phyloP scores from a whole-genome alignment of 495 filamentous ascomycete genomes.

The Trypethelium eluteriae region DNA sequence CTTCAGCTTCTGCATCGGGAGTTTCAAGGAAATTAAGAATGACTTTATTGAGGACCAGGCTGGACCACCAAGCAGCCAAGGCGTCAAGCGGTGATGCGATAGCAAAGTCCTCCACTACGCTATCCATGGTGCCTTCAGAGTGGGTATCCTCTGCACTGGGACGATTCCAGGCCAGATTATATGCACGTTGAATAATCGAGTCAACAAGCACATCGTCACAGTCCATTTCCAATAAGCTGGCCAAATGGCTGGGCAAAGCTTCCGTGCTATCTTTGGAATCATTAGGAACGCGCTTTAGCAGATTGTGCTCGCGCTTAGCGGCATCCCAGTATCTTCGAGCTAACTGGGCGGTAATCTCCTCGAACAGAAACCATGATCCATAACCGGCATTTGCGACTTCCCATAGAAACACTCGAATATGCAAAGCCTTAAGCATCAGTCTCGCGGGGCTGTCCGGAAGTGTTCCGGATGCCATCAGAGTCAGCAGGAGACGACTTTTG shows the following conservation, averaged over 20 bases:
- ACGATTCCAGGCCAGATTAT: conserved; percentile 85
- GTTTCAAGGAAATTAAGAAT: conserved; percentile 53
- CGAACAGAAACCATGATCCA: conserved; percentile 51
- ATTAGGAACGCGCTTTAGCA: conserved; percentile 27
- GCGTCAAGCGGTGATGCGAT: conserved; percentile 85
- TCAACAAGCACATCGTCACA: conserved; percentile 72
- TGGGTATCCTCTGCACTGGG: conserved; percentile 58
- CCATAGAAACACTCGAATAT: conserved; percentile 82
- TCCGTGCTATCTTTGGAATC: conserved; percentile 46
- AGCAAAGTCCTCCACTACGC: conserved; percentile 76
- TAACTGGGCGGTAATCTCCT: conserved; percentile 57
- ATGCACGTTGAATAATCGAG: conserved; percentile 72
- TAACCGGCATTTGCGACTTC: conserved; percentile 59
- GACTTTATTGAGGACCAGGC: conserved; percentile 61
- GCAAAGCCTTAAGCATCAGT: conserved; percentile 86
- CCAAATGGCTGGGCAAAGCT: conserved; percentile 66
- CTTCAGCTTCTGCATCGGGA: conserved; percentile 40
- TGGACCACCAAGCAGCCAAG: conserved; percentile 84
- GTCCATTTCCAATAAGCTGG: conserved; percentile 62
- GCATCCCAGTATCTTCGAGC: conserved; percentile 74
- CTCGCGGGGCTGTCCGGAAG: conserved; percentile 74
- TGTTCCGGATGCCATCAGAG: conserved; percentile 80
- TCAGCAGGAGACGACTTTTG: conserved; percentile 76
- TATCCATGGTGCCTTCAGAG: conserved; percentile 65
- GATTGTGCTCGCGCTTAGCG: conserved; percentile 56